Base-by-base conservation (phyloP, 805 yeast genomes). In the Cyberlindnera maritima region DNA sequence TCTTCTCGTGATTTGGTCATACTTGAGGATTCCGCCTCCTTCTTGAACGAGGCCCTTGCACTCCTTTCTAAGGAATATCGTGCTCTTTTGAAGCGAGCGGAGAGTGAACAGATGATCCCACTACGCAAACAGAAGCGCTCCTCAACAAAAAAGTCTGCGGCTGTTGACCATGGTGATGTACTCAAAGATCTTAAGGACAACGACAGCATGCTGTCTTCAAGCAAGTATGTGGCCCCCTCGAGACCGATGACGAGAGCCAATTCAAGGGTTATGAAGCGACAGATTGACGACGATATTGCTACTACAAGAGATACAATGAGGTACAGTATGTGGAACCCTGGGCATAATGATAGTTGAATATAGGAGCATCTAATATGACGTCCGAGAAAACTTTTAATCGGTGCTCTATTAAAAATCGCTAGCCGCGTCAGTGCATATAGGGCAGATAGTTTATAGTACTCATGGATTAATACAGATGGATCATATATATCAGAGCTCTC, bases 401-500 rank as follows among this genome's bases (percentile, higher is more conserved):
- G n/a, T n/a, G n/a, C n/a, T n/a, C n/a, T n/a, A n/a, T n/a, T n/a
- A n/a, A n/a, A n/a, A n/a, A n/a, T n/a, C n/a, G n/a, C n/a, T n/a
- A n/a, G n/a, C n/a, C n/a, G n/a, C n/a, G n/a, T n/a, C n/a, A n/a
- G n/a, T n/a, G n/a, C n/a, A n/a, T n/a, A n/a, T n/a, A n/a, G n/a
- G n/a, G n/a, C n/a, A n/a, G n/a, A n/a, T n/a, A n/a, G n/a, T n/a
- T n/a, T n/a, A n/a, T n/a, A n/a, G n/a, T n/a, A n/a, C n/a, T n/a
- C n/a, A n/a, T n/a, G n/a, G n/a, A n/a, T n/a, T n/a, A n/a, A n/a
- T n/a, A n/a, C n/a, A n/a, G n/a, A n/a, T n/a, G n/a, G n/a, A n/a
- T n/a, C n/a, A n/a, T n/a, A n/a, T n/a, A n/a, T n/a, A 3, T 39
- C 26, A 39, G 11, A 53, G 45, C 34, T 74, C 80, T 55, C 89